These are phyloP conservation scores for Cordyceps pruinosa DNA, from an alignment of 2,329 filamentous ascomycete species.

Conservation along the genomic window DNA sequence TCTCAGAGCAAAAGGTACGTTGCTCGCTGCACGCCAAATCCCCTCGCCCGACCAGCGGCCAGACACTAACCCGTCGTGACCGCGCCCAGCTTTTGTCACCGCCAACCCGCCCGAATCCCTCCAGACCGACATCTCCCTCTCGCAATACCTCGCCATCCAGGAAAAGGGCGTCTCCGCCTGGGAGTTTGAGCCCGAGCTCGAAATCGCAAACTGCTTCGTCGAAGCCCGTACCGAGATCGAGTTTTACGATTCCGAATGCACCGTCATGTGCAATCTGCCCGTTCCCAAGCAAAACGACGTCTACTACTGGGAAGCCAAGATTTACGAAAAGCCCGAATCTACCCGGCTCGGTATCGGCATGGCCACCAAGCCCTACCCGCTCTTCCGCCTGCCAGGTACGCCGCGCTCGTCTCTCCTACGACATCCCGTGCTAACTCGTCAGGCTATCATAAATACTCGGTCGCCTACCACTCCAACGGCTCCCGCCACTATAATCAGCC, in stretches of 20 bases:
- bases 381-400: conserved; percentile 89
- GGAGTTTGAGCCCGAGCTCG: conserved; percentile 98
- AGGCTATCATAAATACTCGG: conserved; percentile 86
- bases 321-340: conserved; percentile 91
- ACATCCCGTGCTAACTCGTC: conserved; percentile 17
- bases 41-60: neutral
- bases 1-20: conserved; percentile 82
- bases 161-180: conserved; percentile 99
- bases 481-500: conserved; percentile 88
- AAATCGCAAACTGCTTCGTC: conserved; percentile 98
- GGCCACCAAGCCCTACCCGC: conserved; percentile 91
- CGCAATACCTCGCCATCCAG: conserved; percentile 95
- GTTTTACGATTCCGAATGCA: conserved; percentile 97
- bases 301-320: conserved; percentile 99
- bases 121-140: conserved; percentile 94
- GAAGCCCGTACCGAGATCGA: conserved; percentile 95
- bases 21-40: neutral
- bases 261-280: conserved; percentile 91
- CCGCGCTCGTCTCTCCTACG: conserved; percentile 1
- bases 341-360: conserved; percentile 87
- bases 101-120: conserved; percentile 91
- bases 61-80: neutral
- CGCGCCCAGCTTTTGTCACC: conserved; percentile 71
- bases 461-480: conserved; percentile 85
- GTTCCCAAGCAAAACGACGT: conserved; percentile 99